A percentile compares a stretch with the other conserved stretches of the same genome.
Evolutionary conservation across 768 basidiomycete genomes (phyloP).

Genomic region (Psilocybe sp.): DNA sequence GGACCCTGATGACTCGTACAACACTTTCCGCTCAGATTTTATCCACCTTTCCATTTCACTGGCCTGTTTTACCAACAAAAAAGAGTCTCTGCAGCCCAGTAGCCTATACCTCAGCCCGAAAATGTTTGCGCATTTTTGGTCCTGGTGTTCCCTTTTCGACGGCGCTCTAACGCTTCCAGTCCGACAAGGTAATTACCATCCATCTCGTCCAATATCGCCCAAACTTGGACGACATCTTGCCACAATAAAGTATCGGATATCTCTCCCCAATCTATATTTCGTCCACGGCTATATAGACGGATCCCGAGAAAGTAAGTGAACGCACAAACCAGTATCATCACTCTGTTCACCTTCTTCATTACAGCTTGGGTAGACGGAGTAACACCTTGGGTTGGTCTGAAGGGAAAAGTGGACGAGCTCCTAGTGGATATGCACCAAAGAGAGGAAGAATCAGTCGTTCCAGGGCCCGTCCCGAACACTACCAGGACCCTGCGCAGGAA

Average conservation of each 20-base stretch:
- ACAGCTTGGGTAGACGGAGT: conserved; percentile 77
- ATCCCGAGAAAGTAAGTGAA: conserved; percentile 52
- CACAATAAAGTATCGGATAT: conserved; percentile 87
- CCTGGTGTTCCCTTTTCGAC: conserved; percentile 90
- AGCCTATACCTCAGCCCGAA: conserved; percentile 85
- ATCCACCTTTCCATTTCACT: conserved; percentile 90
- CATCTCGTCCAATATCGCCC: conserved; percentile 66
- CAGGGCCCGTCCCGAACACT: conserved; percentile 54
- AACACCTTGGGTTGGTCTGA: conserved; percentile 80
- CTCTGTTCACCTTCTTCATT: background rate
- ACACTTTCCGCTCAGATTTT: conserved; percentile 89
- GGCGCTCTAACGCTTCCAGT: conserved; percentile 76
- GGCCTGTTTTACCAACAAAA: conserved; percentile 53
- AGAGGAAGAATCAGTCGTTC: conserved; percentile 70
- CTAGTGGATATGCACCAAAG: conserved; percentile 92
- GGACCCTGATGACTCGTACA: conserved; percentile 70
- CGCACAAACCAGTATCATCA: background rate
- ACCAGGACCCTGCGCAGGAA: conserved; percentile 68
- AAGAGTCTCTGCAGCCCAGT: conserved; percentile 42
- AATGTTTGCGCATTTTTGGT: conserved; percentile 85
- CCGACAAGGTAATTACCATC: conserved; percentile 83
- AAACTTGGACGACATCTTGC: conserved; percentile 88
- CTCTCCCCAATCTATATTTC: conserved; percentile 74
- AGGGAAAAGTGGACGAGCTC: conserved; percentile 76
- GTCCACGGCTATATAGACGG: conserved; percentile 88